Percentiles rank a stretch among this genome's conserved stretches.
phyloP scores from a whole-genome alignment of 257 asterid genomes.

The Vinca minor region DNA sequence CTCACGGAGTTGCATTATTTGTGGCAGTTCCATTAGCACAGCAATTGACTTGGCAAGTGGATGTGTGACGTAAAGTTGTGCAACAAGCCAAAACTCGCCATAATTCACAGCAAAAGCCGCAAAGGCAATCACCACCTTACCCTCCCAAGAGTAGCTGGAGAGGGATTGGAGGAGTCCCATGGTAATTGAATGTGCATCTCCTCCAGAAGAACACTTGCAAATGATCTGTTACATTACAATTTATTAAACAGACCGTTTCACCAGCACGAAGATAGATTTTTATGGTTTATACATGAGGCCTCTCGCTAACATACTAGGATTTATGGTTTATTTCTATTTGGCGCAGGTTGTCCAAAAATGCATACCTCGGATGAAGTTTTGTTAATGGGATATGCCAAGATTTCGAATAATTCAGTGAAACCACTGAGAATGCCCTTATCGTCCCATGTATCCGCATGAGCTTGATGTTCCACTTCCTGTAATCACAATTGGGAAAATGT shows the following conservation, averaged over 20 bases:
- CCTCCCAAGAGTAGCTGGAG: constrained; percentile 37
- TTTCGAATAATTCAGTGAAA: constrained; percentile 37
- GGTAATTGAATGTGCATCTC: constrained; percentile 28
- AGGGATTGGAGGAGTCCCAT: constrained; percentile 25
- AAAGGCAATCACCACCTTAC: constrained; percentile 28
- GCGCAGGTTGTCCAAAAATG: neutral
- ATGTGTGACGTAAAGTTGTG: constrained; percentile 23
- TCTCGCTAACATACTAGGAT: no score
- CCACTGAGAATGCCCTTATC: constrained; percentile 26
- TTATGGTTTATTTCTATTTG: no score
- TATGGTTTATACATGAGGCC: no score
- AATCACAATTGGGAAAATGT: neutral
- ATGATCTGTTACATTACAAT: constrained; percentile 17
- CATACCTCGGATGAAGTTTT: constrained; percentile 59
- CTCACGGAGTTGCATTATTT: constrained; percentile 25
- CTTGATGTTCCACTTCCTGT: constrained; percentile 23
- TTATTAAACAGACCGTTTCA: no score
- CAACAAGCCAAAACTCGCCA: constrained; percentile 36
- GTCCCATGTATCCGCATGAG: constrained; percentile 27
- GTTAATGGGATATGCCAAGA: constrained; percentile 60
- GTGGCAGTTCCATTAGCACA: constrained; percentile 31
- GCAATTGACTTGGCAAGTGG: constrained; percentile 36
- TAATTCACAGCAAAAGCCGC: constrained; percentile 35
- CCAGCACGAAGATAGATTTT: no score
- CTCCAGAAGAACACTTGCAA: constrained; percentile 25